Evolutionary conservation across 2,329 filamentous ascomycete genomes (phyloP).

Genomic region (Clarireedia paspali): DNA sequence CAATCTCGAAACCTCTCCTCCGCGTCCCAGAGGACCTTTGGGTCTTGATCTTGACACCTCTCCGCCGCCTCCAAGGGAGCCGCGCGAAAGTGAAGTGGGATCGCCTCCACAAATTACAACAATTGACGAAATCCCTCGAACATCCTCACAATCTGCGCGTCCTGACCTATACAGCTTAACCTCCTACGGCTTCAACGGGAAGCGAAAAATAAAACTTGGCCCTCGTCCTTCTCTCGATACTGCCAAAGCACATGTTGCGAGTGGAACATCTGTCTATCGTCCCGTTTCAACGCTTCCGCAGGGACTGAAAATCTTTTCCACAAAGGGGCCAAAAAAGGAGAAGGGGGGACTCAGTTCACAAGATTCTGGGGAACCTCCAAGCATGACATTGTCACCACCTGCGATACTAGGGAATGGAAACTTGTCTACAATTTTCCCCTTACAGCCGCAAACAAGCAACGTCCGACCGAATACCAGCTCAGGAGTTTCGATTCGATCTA

Average conservation of each 20-base stretch:
- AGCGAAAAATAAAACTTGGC: constrained; percentile 81
- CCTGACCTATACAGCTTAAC: constrained; percentile 43
- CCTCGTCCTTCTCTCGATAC: constrained; percentile 72
- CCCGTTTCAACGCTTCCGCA: constrained; percentile 74
- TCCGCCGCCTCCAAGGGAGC: constrained; percentile 14
- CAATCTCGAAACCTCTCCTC: constrained; percentile 23
- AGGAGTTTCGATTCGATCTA: constrained; percentile 18
- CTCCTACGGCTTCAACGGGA: constrained; percentile 43
- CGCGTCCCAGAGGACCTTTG: constrained; percentile 4
- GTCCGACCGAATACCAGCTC: constrained; percentile 29
- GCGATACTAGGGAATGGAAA: constrained; percentile 15
- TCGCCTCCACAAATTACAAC: constrained; percentile 17
- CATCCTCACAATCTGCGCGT: constrained; percentile 43
- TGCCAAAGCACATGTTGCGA: constrained; percentile 52
- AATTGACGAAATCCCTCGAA: constrained; percentile 20
- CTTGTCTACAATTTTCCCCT: constrained; percentile 18
- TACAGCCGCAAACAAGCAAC: constrained; percentile 26
- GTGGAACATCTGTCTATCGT: constrained; percentile 51
- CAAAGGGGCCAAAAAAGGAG: constrained; percentile 47
- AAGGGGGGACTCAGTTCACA: constrained; percentile 35
- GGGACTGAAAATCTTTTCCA: constrained; percentile 62
- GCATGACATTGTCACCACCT: constrained; percentile 25
- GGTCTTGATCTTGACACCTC: constrained; percentile 5
- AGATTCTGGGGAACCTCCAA: constrained; percentile 21
- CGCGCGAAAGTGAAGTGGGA: constrained; percentile 10